Base-by-base conservation (phyloP, 2,329 filamentous ascomycete species). In the Scedosporium dehoogii region DNA sequence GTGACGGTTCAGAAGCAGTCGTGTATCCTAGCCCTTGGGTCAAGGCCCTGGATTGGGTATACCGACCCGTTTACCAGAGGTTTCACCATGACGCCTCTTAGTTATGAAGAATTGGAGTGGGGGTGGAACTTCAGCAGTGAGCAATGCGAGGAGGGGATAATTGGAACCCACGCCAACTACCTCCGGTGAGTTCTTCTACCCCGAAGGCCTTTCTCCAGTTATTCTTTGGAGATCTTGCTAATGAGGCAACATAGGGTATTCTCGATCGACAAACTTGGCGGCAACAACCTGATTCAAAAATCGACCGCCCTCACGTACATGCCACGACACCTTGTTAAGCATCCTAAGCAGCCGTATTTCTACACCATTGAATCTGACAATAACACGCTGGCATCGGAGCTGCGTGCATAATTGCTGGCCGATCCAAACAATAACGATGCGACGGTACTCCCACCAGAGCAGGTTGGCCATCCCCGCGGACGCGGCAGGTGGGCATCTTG, bases 121-220 rank as follows among this genome's bases (percentile, higher is more conserved):
- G 92, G 90, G 3, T 96, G 92, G 88, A 96, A 94, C 69, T 97
- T 99, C 72, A 93, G 90, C 73, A 96, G 92, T 71, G 91, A 96
- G 72, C 90, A 96, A 73, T 96, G 92, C 69, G 86, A 89, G 53
- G 90, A 97, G 75, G 92, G 92, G 62, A 93, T 97, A 81, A 93
- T 97, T 61, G 92, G 92, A 64, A 93, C 97, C 65, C 90, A 96
- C 75, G 91, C 87, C 58, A 89, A 93, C 73, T 94, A 91, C 72
- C 75, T 96, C 67, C 84, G 91, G 92, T 96, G 85, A 74, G 76
- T 76, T 62, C 14, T 62, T 64, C n/a, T n/a, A 48, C 41, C 29
- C 25, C 21, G 96, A 73, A 74, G 75, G 70, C 67, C 65, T 62
- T 64, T 67, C 69, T 71, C 62, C 41, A 56, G 57, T 58, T 60